A percentile compares a stretch with the other conserved stretches of the same genome.
Evolutionary conservation across 2,329 filamentous ascomycete species (phyloP).

Genomic region (Cladophialophora psammophila): DNA sequence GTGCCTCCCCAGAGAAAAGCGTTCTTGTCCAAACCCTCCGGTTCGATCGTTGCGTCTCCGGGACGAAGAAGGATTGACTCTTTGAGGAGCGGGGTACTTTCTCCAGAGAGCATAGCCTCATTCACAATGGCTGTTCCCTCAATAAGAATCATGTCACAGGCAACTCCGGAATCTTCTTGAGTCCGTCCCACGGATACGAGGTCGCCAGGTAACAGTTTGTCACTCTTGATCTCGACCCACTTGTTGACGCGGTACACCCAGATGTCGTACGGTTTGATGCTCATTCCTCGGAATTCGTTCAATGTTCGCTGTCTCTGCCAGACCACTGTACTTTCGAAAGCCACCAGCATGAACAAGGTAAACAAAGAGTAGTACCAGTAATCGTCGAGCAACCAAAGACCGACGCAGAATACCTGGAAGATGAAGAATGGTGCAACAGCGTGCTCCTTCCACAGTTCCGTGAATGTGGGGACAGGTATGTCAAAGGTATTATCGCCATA

Average conservation of each 20-base stretch:
- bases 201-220: conserved; percentile 91
- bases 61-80: conserved; percentile 93
- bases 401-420: conserved; percentile 98
- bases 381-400: conserved; percentile 97
- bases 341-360: conserved; percentile 97
- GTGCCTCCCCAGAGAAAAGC: conserved; percentile 96
- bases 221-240: conserved; percentile 88
- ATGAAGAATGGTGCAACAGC: conserved; percentile 99
- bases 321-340: conserved; percentile 97
- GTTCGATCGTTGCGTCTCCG: conserved; percentile 77
- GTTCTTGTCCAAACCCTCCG: conserved; percentile 94
- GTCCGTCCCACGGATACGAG: conserved; percentile 90
- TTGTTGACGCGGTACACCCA: conserved; percentile 87
- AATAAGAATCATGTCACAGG: conserved; percentile 94
- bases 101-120: conserved; percentile 98
- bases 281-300: conserved; percentile 98
- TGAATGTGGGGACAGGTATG: conserved; percentile 94
- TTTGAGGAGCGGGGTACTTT: conserved; percentile 95
- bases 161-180: conserved; percentile 95
- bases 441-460: conserved; percentile 96
- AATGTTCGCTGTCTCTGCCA: conserved; percentile 98
- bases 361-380: conserved; percentile 99
- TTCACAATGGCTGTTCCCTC: conserved; percentile 98
- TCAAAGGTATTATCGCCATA: conserved; percentile 97
- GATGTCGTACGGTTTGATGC: conserved; percentile 96